A percentile compares a stretch with the other conserved stretches of the same genome.
Evolutionary conservation across 176 grass and related monocot species (phyloP).

Genomic region (Hordeum marinum): DNA sequence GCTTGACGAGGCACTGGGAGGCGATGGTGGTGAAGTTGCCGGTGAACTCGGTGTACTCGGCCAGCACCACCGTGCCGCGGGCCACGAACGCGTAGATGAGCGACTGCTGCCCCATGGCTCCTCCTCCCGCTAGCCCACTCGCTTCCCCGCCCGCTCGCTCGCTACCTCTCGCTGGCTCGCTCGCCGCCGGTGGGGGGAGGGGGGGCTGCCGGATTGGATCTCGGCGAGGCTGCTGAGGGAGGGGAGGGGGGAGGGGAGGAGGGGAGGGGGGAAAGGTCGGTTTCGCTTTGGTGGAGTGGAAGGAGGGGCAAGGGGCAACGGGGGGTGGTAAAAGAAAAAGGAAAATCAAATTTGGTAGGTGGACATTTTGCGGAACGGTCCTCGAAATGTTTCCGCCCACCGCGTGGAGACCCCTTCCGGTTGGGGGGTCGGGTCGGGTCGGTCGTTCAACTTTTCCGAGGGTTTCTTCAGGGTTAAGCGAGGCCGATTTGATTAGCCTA

Average conservation of each 20-base stretch:
- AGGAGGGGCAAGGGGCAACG: neutral
- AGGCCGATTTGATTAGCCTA: neutral
- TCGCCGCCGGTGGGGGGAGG: neutral
- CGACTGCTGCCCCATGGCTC: slow-evolving; percentile 84
- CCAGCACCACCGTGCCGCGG: slow-evolving; percentile 78
- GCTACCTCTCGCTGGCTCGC: too few species aligned
- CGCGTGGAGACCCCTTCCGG: neutral
- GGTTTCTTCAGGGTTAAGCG: slow-evolving; percentile 17
- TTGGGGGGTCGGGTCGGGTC: too few species aligned
- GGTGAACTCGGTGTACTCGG: slow-evolving; percentile 92
- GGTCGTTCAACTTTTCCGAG: neutral
- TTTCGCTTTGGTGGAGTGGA: slow-evolving; percentile 20
- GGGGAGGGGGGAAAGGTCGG: slow-evolving; percentile 29
- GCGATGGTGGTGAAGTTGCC: slow-evolving; percentile 97
- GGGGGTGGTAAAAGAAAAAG: slow-evolving; percentile 10
- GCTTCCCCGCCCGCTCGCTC: neutral
- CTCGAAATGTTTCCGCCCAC: neutral
- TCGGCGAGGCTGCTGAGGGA: slow-evolving; percentile 17
- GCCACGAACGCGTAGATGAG: slow-evolving; percentile 96
- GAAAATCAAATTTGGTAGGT: slow-evolving; percentile 29
- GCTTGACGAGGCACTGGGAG: slow-evolving; percentile 84
- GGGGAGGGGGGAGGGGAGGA: neutral
- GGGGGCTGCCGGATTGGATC: slow-evolving; percentile 30
- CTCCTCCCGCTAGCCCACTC: neutral
- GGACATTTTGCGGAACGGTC: neutral